Evolutionary conservation across 805 yeast species (phyloP), one percentile per base, ranked within the genome.

Genomic region (Jamesozyma rosinii): DNA sequence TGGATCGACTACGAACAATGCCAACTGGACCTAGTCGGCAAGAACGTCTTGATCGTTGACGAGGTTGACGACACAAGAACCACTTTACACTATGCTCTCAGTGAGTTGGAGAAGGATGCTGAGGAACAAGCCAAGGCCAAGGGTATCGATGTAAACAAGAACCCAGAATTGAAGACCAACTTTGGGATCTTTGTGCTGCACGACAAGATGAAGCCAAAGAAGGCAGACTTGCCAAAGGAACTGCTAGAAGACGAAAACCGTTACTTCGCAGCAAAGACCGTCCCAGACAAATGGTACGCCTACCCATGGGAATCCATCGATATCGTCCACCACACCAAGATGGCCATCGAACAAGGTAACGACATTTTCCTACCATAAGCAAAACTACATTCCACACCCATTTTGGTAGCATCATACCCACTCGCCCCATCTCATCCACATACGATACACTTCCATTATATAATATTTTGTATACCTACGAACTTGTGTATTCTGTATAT

Each of bases 11-110:
- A 83, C 59, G 65, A 73, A 43, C 81, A 79, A 53, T 74, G 83
- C 45, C 66, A 67, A 42, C 57, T 69, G 49, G 75, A 77, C 43
- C 66, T 83, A 45, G 76, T 79, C 35, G 85, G 84, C 42, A 83
- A 82, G 62, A 81, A 75, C 55, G 74, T 83, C 20, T 66, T 83
- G 57, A 78, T 83, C 45, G 83, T 83, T 38, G 94, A 83, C 59
- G 94, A 83, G 62, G 94, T 83, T 37, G 94, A 83, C 63, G 94
- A 83, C 60, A 83, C 94, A 21, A 75, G 94, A 70, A 83, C 89
- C 36, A 83, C 94, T 27, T 70, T 83, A 46, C 89, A 83, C 57
- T 83, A 83, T 56, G 92, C 92, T 3, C 70, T 83, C 32, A 70
- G 76, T 42, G 94, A 83, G 59, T 68, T 83, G 58, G 75, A 81